These are phyloP conservation scores for Starmerella floris DNA, from an alignment of 805 yeast species.

Conservation along the genomic window DNA sequence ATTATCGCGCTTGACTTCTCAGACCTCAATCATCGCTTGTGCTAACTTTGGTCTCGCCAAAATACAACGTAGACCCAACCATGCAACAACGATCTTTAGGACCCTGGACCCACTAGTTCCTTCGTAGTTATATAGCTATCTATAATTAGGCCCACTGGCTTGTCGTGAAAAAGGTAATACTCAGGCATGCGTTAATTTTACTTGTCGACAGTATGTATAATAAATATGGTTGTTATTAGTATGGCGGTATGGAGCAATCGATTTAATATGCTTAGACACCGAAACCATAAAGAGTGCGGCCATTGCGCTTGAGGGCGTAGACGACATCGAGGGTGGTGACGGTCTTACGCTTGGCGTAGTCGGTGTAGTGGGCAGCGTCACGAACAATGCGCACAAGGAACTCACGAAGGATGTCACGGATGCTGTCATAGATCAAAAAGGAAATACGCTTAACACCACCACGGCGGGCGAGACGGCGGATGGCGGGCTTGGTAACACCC, in stretches of 20 bases:
- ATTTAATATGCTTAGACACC: slow-evolving; percentile 61
- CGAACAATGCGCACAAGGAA: slow-evolving; percentile 95
- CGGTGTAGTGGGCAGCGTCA: slow-evolving; percentile 98
- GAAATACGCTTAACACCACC: slow-evolving; percentile 99
- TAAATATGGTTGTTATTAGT: slow-evolving; percentile 7
- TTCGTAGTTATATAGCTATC: too few species aligned
- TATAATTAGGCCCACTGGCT: too few species aligned
- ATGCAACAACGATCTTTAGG: too few species aligned
- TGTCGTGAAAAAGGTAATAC: too few species aligned
- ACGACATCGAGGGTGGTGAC: slow-evolving; percentile 98
- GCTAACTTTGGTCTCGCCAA: background rate
- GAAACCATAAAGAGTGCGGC: slow-evolving; percentile 99
- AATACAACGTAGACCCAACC: too few species aligned
- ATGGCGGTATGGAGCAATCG: background rate
- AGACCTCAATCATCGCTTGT: background rate
- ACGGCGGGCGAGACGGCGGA: slow-evolving; percentile 99
- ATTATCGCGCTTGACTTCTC: slow-evolving; percentile 1
- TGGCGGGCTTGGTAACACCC: slow-evolving; percentile 99
- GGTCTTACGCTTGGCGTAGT: slow-evolving; percentile 99
- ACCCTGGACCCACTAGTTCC: too few species aligned
- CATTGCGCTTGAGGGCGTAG: slow-evolving; percentile 99
- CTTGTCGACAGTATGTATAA: slow-evolving; percentile 4
- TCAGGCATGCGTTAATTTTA: background rate
- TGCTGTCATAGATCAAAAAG: slow-evolving; percentile 96
- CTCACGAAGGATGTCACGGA: slow-evolving; percentile 89